Base-by-base conservation (phyloP, 495 filamentous ascomycete genomes). In the Hyphodiscus hymeniophilus region DNA sequence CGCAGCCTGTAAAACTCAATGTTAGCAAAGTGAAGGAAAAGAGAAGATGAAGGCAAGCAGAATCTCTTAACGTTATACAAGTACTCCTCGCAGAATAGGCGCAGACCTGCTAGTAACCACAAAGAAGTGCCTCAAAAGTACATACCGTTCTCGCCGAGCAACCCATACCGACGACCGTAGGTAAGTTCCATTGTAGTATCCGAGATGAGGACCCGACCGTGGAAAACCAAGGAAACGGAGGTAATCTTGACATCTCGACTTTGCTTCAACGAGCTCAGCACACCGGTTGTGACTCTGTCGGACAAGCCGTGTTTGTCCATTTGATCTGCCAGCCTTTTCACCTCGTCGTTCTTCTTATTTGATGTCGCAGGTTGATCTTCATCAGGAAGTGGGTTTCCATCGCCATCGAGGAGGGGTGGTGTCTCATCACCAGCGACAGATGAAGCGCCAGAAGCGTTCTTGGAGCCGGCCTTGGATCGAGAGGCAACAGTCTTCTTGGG, bases 91-190 rank as follows among this genome's bases (percentile, higher is more conserved):
- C n/a, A n/a, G n/a, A n/a, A n/a, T n/a, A n/a, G n/a, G n/a, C n/a
- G n/a, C n/a, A n/a, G n/a, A n/a, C n/a, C n/a, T n/a, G n/a, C n/a
- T n/a, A n/a, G n/a, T n/a, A n/a, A n/a, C n/a, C n/a, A n/a, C n/a
- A n/a, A n/a, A n/a, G n/a, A n/a, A n/a, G n/a, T n/a, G n/a, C n/a
- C n/a, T n/a, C n/a, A n/a, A n/a, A n/a, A n/a, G n/a, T n/a, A n/a
- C n/a, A n/a, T n/a, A 42, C 92, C 92, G 81, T 99, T 99, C 76
- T 99, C 92, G 60, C 92, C 92, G 47, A 99, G 70, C 43, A 99
- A 71, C 63, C 92, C 92, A 64, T 99, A 99, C 43, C 92, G 80
- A 55, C 91, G 85, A 47, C 85, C 86, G 62, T 89, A 89, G 62
- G 87, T 95, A 57, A 99, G 75, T 66, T 99, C 92, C 60, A 99